Conservation (phyloP, 2,329 filamentous ascomycete species). For the Claviceps fusiformis region DNA sequence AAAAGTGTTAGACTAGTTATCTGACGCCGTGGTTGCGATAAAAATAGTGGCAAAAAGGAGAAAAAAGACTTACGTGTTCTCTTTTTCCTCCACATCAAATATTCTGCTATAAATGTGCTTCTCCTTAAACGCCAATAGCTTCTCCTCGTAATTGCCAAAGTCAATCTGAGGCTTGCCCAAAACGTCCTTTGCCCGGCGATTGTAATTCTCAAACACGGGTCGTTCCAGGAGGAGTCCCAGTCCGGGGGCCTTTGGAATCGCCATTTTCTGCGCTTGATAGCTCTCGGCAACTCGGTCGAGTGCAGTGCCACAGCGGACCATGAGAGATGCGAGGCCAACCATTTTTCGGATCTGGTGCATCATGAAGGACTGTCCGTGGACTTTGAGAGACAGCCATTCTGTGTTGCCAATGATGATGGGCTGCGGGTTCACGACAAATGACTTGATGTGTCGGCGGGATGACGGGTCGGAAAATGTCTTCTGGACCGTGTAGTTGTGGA, state of each 20-base stretch:
- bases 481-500: conserved; percentile 94
- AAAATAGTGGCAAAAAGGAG: not conserved
- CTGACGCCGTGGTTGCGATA: not conserved
- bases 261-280: conserved; percentile 59
- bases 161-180: conserved; percentile 57
- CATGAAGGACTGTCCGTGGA: conserved; percentile 98
- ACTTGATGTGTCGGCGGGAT: conserved; percentile 82
- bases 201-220: conserved; percentile 85
- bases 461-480: conserved; percentile 72
- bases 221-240: conserved; percentile 78
- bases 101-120: conserved; percentile 84
- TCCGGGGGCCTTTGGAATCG: conserved; percentile 87
- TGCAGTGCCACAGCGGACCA: conserved; percentile 73
- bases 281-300: conserved; percentile 57
- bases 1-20: conserved; percentile 5
- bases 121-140: conserved; percentile 83
- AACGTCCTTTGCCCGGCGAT: conserved; percentile 52
- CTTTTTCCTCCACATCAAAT: conserved; percentile 76
- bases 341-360: conserved; percentile 99
- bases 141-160: conserved; percentile 62
- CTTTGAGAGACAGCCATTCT: conserved; percentile 90
- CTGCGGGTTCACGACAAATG: conserved; percentile 62
- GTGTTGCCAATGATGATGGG: conserved; percentile 82
- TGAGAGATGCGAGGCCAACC: conserved; percentile 81
- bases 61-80: conserved; percentile 57